phyloP scores from a whole-genome alignment of 305 asterid genomes.

The Caryopteris hybrid region DNA sequence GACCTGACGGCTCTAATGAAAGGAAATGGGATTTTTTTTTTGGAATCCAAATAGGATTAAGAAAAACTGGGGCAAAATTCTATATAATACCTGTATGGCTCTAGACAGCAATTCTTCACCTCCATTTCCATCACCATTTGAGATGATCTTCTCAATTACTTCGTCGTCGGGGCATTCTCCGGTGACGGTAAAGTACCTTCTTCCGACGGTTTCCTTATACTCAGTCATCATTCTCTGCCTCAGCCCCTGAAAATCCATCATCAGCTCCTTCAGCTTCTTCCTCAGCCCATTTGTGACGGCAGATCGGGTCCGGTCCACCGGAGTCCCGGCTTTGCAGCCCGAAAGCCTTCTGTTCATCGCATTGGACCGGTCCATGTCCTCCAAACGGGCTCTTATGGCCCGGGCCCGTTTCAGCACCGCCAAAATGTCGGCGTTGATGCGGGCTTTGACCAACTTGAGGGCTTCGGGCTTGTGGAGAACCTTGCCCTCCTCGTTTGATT shows the following conservation, averaged over 20 bases:
- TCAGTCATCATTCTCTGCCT: constrained; percentile 86
- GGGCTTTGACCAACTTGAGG: constrained; percentile 40
- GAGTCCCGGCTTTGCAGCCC: constrained; percentile 66
- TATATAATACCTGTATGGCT: constrained; percentile 62
- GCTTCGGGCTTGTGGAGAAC: constrained; percentile 68
- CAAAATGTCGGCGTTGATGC: constrained; percentile 44
- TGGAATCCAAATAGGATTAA: too few relatives aligned
- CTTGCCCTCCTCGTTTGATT: constrained; percentile 51
- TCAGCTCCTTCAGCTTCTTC: constrained; percentile 82
- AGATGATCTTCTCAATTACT: constrained; percentile 69
- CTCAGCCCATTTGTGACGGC: constrained; percentile 89
- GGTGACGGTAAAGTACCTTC: constrained; percentile 74
- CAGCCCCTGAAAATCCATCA: constrained; percentile 86
- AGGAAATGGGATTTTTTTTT: too few relatives aligned
- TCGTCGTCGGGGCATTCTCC: constrained; percentile 77
- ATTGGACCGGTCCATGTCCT: constrained; percentile 79
- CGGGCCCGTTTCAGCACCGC: constrained; percentile 64
- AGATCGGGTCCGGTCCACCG: constrained; percentile 64
- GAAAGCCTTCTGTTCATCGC: constrained; percentile 56
- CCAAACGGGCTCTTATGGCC: constrained; percentile 45
- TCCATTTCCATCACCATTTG: constrained; percentile 59
- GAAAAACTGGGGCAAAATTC: too few relatives aligned
- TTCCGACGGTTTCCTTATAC: constrained; percentile 76
- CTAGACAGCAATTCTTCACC: constrained; percentile 71
- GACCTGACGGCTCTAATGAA: too few relatives aligned